Conservation (phyloP, 2,329 filamentous ascomycete genomes). For the Uncinocarpus reesii region DNA sequence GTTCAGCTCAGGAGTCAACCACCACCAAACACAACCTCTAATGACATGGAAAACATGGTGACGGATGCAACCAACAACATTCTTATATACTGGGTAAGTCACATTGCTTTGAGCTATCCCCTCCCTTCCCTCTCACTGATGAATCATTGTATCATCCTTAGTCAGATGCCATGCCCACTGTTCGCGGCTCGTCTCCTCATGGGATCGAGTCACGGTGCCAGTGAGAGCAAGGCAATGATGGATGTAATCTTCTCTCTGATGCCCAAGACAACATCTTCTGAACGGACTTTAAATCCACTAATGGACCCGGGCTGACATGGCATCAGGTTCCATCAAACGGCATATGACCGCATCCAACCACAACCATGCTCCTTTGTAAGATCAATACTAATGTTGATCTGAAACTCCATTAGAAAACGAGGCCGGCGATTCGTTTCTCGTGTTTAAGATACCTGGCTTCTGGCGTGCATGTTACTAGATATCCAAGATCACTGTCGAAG, state of each 20-base stretch:
- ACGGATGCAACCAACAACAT: neutral
- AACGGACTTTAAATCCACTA: neutral
- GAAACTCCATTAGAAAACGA: too few relatives aligned
- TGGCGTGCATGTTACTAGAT: too few relatives aligned
- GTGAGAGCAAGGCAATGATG: constrained; percentile 11
- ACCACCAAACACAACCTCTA: too few relatives aligned
- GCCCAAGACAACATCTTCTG: neutral
- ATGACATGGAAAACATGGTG: too few relatives aligned
- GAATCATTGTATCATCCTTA: constrained; percentile 12
- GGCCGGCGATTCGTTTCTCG: too few relatives aligned
- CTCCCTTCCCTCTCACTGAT: neutral
- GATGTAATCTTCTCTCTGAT: constrained; percentile 13
- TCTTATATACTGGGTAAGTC: too few relatives aligned
- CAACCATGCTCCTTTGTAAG: too few relatives aligned
- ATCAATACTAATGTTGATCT: too few relatives aligned
- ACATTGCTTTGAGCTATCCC: neutral
- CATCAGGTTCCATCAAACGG: neutral
- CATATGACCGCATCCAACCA: too few relatives aligned
- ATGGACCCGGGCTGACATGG: neutral
- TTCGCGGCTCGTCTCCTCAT: neutral
- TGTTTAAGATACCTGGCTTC: too few relatives aligned
- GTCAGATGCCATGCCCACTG: constrained; percentile 8
- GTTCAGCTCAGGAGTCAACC: too few relatives aligned
- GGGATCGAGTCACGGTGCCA: neutral
- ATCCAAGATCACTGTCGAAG: too few relatives aligned